phyloP scores from a whole-genome alignment of 2,329 filamentous ascomycete species.

The Epichloe brachyelytri region DNA sequence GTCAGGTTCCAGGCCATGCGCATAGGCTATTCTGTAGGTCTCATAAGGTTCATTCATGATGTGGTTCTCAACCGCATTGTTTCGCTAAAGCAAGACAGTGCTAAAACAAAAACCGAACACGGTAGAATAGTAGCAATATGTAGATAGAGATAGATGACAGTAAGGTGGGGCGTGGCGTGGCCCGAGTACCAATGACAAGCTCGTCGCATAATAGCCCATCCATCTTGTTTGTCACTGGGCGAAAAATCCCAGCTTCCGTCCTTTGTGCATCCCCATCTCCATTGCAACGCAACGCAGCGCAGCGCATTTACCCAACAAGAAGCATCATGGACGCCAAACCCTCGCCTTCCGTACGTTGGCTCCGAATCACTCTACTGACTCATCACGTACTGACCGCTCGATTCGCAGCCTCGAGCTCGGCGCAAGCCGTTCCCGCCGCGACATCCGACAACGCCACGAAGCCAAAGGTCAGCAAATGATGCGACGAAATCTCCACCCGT shows the following conservation, averaged over 20 bases:
- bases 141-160: not conserved
- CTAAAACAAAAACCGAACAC: constrained; percentile 27
- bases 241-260: not conserved
- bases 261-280: not conserved
- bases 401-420: constrained; percentile 4
- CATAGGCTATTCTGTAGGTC: constrained; percentile 59
- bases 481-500: not conserved
- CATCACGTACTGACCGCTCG: not conserved
- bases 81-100: constrained; percentile 67
- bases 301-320: not conserved
- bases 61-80: constrained; percentile 80
- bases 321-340: constrained; percentile 21
- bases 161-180: not conserved
- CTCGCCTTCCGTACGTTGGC: constrained; percentile 15
- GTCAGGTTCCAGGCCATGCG: constrained; percentile 81
- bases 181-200: no score
- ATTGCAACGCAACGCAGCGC: not conserved
- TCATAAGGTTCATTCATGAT: constrained; percentile 15
- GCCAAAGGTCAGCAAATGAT: constrained; percentile 26
- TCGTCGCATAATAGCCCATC: constrained; percentile 25
- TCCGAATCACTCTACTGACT: not conserved
- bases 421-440: constrained; percentile 14
- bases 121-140: no score
- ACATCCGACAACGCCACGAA: constrained; percentile 23
- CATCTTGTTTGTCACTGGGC: constrained; percentile 30